phyloP scores from a whole-genome alignment of 768 basidiomycete species.

The Hydnum rufescens region DNA sequence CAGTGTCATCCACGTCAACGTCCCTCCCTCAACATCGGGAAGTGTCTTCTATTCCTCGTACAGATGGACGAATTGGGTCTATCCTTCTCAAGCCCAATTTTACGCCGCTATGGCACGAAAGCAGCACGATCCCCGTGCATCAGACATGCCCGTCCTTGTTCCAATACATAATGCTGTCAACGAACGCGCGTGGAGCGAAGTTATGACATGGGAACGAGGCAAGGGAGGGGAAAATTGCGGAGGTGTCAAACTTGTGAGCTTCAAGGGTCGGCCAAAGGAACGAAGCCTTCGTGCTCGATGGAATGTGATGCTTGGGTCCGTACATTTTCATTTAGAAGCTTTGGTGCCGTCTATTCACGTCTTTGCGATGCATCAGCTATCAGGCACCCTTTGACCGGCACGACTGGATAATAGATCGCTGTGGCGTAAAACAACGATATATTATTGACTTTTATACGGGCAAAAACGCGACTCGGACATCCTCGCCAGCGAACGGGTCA shows the following conservation, averaged over 20 bases:
- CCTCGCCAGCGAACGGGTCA: too few species aligned
- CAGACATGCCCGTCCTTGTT: slow-evolving; percentile 91
- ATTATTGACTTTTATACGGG: slow-evolving; percentile 98
- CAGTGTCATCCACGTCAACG: neutral
- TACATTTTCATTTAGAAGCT: slow-evolving; percentile 5
- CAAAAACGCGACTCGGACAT: slow-evolving; percentile 22
- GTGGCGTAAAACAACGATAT: slow-evolving; percentile 75
- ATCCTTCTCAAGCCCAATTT: slow-evolving; percentile 97
- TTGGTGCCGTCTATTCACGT: neutral
- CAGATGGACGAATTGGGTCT: slow-evolving; percentile 68
- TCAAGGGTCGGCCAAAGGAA: slow-evolving; percentile 74
- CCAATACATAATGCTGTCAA: slow-evolving; percentile 99
- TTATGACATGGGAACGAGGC: slow-evolving; percentile 64
- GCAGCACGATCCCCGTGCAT: slow-evolving; percentile 65
- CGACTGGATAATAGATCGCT: slow-evolving; percentile 92
- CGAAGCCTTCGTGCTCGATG: slow-evolving; percentile 61
- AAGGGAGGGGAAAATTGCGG: slow-evolving; percentile 70
- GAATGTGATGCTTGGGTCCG: slow-evolving; percentile 74
- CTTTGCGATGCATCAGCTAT: slow-evolving; percentile 35
- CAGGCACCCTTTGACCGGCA: slow-evolving; percentile 89
- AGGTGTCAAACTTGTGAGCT: slow-evolving; percentile 64
- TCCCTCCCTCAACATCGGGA: slow-evolving; percentile 52
- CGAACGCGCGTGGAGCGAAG: slow-evolving; percentile 73
- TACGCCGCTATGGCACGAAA: slow-evolving; percentile 93
- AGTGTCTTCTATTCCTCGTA: slow-evolving; percentile 72